Conservation (phyloP, 805 yeast species). For the Saturnispora bothae region DNA sequence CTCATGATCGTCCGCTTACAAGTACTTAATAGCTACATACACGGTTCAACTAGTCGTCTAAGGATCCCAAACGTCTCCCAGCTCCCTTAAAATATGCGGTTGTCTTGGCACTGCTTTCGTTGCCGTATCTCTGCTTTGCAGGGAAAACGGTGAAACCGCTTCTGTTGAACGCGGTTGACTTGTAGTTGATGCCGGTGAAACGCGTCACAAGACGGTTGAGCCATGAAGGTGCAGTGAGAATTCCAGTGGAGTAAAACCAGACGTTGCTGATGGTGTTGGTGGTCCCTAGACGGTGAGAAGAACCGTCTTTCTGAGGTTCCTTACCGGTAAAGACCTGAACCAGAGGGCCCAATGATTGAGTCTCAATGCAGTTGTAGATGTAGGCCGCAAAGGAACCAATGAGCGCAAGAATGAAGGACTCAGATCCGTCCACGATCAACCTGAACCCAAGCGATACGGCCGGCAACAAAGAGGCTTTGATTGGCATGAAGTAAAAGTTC, state of each 20-base stretch:
- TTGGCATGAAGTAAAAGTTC: constrained; percentile 42
- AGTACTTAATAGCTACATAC: too few relatives aligned
- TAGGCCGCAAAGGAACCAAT: constrained; percentile 50
- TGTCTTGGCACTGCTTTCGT: background rate
- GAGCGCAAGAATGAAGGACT: constrained; percentile 30
- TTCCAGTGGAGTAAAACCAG: constrained; percentile 42
- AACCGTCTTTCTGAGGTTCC: constrained; percentile 15
- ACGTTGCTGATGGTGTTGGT: constrained; percentile 16
- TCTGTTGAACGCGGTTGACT: constrained; percentile 20
- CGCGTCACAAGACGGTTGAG: constrained; percentile 24
- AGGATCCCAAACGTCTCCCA: constrained; percentile 7
- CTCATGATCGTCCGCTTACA: too few relatives aligned
- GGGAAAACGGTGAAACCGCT: constrained; percentile 16
- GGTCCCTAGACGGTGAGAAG: constrained; percentile 26
- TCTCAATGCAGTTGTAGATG: constrained; percentile 51
- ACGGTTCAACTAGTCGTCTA: too few relatives aligned
- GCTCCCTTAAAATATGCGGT: constrained; percentile 2
- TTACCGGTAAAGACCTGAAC: constrained; percentile 25
- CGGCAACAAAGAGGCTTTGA: constrained; percentile 48
- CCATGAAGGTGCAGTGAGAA: constrained; percentile 46
- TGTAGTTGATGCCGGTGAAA: constrained; percentile 25
- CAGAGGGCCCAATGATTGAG: constrained; percentile 41
- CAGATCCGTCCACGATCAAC: constrained; percentile 35
- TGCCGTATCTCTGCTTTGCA: constrained; percentile 8
- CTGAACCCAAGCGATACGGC: constrained; percentile 31